Evolutionary conservation across 768 basidiomycete genomes (phyloP), one percentile per base, ranked within the genome.

Genomic region (Favolaschia claudopus): DNA sequence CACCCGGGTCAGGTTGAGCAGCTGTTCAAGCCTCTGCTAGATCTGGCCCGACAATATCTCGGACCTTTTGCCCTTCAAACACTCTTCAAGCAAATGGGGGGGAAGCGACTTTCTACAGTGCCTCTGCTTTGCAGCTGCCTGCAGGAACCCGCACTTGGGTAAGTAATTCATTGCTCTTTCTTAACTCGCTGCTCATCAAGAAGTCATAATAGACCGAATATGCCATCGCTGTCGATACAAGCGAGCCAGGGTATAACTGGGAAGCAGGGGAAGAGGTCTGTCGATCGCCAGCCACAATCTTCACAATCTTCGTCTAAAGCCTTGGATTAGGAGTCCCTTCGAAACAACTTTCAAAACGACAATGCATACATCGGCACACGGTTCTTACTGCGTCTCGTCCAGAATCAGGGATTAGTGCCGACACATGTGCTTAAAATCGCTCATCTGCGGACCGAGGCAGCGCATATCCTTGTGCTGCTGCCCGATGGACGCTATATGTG

Each of bases 61-160:
- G 72, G 73, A 1, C 72, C 73, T 2, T 76, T 64, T 55, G 71
- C 72, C 1, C 50, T 76, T 1, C 65, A 76, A 43, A 65, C 15
- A 19, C 62, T 59, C 39, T 74, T 56, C 42, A 44, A 59, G 27
- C 64, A 76, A 47, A 76, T 77, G n/a, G n/a, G 73, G 56, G 69
- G 52, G 14, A 64, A 22, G 69, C 69, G 37, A 34, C 73, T 25
- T 75, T 56, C 45, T 78, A 76, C 59, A 29, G 27, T 0, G 65
- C 69, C 10, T 53, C 65, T 37, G 39, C 62, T 4, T 7, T 74
- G 1, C 66, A 63, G 27, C 55, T 40, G 14, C 75, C 73, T 19
- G 50, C 60, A 0, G 69, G 71, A 12, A 29, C 69, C 3, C 17
- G 46, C 4, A 38, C 58, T 22, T 77, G 74, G 74, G 72, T 74